These are phyloP conservation scores for Sclerotinia glacialis DNA, from an alignment of 2,329 filamentous ascomycete genomes.

Conservation along the genomic window DNA sequence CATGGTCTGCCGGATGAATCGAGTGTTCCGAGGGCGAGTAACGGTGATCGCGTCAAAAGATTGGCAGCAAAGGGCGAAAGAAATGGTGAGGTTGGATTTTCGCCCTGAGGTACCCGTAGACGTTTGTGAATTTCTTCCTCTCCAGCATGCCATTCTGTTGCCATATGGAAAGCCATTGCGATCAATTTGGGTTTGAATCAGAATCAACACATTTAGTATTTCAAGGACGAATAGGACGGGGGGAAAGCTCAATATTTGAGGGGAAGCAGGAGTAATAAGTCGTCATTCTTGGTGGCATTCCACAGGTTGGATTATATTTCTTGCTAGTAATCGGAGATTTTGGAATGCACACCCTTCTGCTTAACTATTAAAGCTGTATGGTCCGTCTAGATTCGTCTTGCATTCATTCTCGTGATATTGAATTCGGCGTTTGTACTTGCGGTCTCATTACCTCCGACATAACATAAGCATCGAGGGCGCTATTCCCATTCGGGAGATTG, in stretches of 20 bases:
- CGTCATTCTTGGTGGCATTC: constrained; percentile 1
- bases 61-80: constrained; percentile 59
- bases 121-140: constrained; percentile 62
- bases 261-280: not conserved
- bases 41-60: constrained; percentile 59
- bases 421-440: not conserved
- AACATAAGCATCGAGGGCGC: too few relatives aligned
- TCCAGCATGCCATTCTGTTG: constrained; percentile 51
- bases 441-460: too few relatives aligned
- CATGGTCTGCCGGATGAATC: constrained; percentile 65
- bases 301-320: not conserved
- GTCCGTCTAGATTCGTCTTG: not conserved
- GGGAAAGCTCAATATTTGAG: not conserved
- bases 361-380: too few relatives aligned
- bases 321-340: not conserved
- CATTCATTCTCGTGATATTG: not conserved
- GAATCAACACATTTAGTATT: not conserved
- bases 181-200: not conserved
- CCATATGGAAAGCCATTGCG: constrained; percentile 18
- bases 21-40: constrained; percentile 70
- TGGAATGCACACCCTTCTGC: too few relatives aligned
- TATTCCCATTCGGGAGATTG: too few relatives aligned
- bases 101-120: constrained; percentile 53
- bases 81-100: constrained; percentile 65
- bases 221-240: not conserved